phyloP scores from a whole-genome alignment of 164 flowering plant genomes.

The Tetracentron sinense region DNA sequence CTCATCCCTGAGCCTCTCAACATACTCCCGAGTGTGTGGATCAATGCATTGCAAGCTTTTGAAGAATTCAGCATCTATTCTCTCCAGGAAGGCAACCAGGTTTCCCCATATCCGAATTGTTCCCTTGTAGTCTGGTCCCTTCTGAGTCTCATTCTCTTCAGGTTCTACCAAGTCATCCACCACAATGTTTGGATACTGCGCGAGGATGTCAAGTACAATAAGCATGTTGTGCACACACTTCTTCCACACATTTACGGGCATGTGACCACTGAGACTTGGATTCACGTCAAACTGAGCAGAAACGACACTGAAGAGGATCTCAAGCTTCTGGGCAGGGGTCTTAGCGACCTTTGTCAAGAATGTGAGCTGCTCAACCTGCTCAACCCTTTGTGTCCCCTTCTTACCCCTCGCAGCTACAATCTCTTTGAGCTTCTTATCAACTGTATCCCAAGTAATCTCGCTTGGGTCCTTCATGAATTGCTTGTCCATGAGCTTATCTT shows the following conservation, averaged over 20 bases:
- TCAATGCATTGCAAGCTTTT: constrained; percentile 92
- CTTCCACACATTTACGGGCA: constrained; percentile 92
- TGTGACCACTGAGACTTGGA: constrained; percentile 80
- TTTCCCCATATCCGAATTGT: constrained; percentile 85
- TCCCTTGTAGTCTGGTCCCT: constrained; percentile 62
- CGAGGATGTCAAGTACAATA: constrained; percentile 65
- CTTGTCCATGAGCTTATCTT: constrained; percentile 73
- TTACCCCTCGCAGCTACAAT: constrained; percentile 80
- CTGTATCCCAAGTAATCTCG: constrained; percentile 80
- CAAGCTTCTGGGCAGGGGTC: constrained; percentile 98
- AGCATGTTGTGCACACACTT: constrained; percentile 79
- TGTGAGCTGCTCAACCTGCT: constrained; percentile 91
- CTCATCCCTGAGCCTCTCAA: constrained; percentile 88
- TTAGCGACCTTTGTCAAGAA: constrained; percentile 82
- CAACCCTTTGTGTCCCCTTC: constrained; percentile 93
- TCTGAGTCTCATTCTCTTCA: constrained; percentile 86
- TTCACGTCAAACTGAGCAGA: constrained; percentile 97
- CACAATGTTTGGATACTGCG: constrained; percentile 64
- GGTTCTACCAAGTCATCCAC: constrained; percentile 86
- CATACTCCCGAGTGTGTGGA: constrained; percentile 90
- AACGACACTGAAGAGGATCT: constrained; percentile 79
- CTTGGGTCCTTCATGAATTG: constrained; percentile 78
- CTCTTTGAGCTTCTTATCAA: constrained; percentile 81
- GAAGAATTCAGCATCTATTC: constrained; percentile 79
- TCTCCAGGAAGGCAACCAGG: constrained; percentile 84